These are phyloP conservation scores for Pseudovirgaria hyperparasitica DNA, from an alignment of 2,329 filamentous ascomycete genomes.

Conservation along the genomic window DNA sequence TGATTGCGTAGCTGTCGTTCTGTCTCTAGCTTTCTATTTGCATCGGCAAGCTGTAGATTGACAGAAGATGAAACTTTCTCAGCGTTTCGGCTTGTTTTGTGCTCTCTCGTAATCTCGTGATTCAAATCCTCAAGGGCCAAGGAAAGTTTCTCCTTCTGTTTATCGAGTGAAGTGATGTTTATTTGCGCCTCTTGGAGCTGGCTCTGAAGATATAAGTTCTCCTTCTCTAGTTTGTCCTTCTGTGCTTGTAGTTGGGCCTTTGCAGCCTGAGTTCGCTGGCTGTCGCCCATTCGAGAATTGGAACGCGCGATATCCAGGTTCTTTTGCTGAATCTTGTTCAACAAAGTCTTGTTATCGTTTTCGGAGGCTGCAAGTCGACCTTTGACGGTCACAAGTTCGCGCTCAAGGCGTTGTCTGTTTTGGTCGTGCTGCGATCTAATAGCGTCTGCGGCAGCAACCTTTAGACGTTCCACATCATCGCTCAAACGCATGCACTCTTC, in stretches of 20 bases:
- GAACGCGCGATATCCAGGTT: constrained; percentile 91
- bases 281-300: constrained; percentile 73
- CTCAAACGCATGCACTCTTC: constrained; percentile 65
- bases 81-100: constrained; percentile 77
- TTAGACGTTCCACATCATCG: constrained; percentile 67
- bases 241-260: constrained; percentile 67
- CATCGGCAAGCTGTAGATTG: constrained; percentile 74
- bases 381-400: constrained; percentile 82
- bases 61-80: constrained; percentile 76
- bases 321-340: constrained; percentile 96
- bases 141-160: constrained; percentile 86
- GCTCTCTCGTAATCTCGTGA: constrained; percentile 80
- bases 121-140: constrained; percentile 83
- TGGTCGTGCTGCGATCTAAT: constrained; percentile 87
- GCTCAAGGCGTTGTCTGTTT: constrained; percentile 82
- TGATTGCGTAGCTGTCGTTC: constrained; percentile 77
- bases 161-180: constrained; percentile 71
- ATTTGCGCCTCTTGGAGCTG: constrained; percentile 80
- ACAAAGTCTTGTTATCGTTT: constrained; percentile 86
- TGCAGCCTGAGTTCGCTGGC: constrained; percentile 59
- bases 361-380: constrained; percentile 83
- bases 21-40: constrained; percentile 78
- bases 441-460: constrained; percentile 78
- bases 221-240: constrained; percentile 71
- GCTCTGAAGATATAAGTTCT: constrained; percentile 65